Evolutionary conservation across 768 basidiomycete species (phyloP), one percentile per base, ranked within the genome.

Genomic region (Leccinellum albellum): DNA sequence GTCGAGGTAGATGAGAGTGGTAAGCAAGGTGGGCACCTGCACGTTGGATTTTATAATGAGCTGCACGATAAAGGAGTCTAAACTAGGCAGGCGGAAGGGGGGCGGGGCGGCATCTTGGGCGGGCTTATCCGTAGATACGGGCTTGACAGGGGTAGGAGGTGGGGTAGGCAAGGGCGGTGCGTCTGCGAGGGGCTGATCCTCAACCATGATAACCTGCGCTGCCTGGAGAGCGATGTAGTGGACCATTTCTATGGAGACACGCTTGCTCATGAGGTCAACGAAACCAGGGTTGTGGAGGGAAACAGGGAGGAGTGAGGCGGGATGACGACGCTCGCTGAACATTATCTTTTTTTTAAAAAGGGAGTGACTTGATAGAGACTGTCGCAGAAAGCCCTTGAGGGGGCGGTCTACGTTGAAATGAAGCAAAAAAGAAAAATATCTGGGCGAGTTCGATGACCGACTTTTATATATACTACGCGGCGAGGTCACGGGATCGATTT

Each of bases 1-100:
- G 61, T 95, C 89, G 61, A 99, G 86, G 76, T 95, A 98, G 62
- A 96, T 79, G 68, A 98, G 80, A 31, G 94, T 97, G 32, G 91
- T 85, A 51, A 97, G 85, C 53, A 99, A 80, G 21, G 94, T 98
- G 26, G 92, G 80, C 6, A 92, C 91, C 71, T 93, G 92, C 49
- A 98, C 94, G 66, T 93, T 91, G 42, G 90, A 90, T 68, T 81
- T 80, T 59, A 84, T 78, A 60, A 94, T 86, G 53, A 98, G 79
- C 66, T 84, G 83, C 54, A 82, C 74, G 70, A 99, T 95, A 73
- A 97, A 99, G 53, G 87, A 81, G 64, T 90, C 84, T 50, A 99
- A 78, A 35, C 86, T 80, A 33, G 91, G 85, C 29, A 88, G 75
- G 24, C 66, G 64, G n/a, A 61, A 49, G 28, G 63, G 37, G 15